Percentiles rank a stretch among this genome's conserved stretches.
Evolutionary conservation across 495 filamentous ascomycete genomes (phyloP).

Genomic region (Penicillium lagena): DNA sequence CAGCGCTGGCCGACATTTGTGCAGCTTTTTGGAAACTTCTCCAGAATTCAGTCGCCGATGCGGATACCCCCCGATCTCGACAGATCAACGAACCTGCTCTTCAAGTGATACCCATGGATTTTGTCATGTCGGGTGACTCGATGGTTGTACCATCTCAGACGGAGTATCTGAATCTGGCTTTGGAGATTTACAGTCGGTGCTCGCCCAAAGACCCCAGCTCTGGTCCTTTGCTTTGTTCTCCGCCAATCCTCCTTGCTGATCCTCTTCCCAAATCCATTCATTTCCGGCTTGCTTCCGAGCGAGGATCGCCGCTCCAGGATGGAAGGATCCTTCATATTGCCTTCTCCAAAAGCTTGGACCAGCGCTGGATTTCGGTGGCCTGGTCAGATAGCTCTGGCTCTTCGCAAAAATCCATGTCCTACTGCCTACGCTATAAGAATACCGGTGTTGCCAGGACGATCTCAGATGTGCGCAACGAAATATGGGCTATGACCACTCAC

Average conservation of each 20-base stretch:
- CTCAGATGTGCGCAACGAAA: conserved; percentile 63
- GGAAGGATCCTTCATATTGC: conserved; percentile 81
- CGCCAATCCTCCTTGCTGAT: conserved; percentile 72
- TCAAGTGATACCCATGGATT: conserved; percentile 72
- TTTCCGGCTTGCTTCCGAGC: conserved; percentile 63
- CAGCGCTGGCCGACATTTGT: conserved; percentile 68
- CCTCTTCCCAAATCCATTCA: conserved; percentile 64
- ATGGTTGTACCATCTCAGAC: conserved; percentile 62
- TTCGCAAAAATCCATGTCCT: conserved; percentile 71
- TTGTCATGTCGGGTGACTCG: conserved; percentile 58
- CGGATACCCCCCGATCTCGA: conserved; percentile 40
- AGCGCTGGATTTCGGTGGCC: conserved; percentile 82
- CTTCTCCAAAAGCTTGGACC: conserved; percentile 74
- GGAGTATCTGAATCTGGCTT: conserved; percentile 61
- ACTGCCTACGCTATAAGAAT: conserved; percentile 65
- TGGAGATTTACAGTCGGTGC: conserved; percentile 87
- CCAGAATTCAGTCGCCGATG: conserved; percentile 54
- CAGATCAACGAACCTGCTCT: conserved; percentile 66
- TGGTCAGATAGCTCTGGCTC: conserved; percentile 85
- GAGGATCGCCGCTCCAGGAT: conserved; percentile 65
- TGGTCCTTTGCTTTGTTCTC: conserved; percentile 43
- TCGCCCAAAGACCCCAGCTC: conserved; percentile 42
- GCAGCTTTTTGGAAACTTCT: conserved; percentile 71
- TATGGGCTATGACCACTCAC: conserved; percentile 78
- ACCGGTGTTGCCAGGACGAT: conserved; percentile 48